Base-by-base conservation (phyloP, 2,329 filamentous ascomycete genomes). In the Chalaropsis ovoidea region DNA sequence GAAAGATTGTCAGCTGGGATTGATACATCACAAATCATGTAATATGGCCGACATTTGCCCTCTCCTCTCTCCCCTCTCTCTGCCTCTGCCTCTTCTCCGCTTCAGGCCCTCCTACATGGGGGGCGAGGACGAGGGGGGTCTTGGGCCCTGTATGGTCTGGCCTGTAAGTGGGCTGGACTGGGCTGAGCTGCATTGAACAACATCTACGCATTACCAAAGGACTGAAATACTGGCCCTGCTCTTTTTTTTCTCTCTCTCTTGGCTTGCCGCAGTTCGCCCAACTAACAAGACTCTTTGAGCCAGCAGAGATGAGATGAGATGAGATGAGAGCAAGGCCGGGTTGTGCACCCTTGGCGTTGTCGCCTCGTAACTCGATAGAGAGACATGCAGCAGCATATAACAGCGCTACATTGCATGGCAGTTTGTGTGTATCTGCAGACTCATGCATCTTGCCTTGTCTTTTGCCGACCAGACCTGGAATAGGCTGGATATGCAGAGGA, bases 231-330 rank as follows among this genome's bases (percentile, higher is more conserved):
- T 2, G 31, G 31, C 31, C 31, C 31, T 3, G 2, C 6, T 31
- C 31, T 31, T 31, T 31, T 31, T 6, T 31, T 31, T 31, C 6
- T 47, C 43, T 47, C 19, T n/a, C n/a, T 49, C 45, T 22, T 49
- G n/a, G 45, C 45, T 49, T 49, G n/a, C 45, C 22, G 45, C 45
- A n/a, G 45, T 49, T 49, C 45, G 45, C 45, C 45, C 45, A 49
- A 49, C 45, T 49, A 49, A 22, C 45, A 49, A 49, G 31, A 31
- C 31, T 31, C 31, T 31, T 31, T 31, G 2, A 31, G 31, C 31
- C 31, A 2, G 31, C 6, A 31, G 31, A 43, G 13, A 43, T 43
- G 42, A 43, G 42, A 43, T 43, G 31, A 43, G 13, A 43, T 43
- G 42, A 43, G 42, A 43, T 43, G 42, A 43, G 31, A 31, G 31